Base-by-base conservation (phyloP, 176 grass and related monocot genomes). In the Pontederia paniculata region DNA sequence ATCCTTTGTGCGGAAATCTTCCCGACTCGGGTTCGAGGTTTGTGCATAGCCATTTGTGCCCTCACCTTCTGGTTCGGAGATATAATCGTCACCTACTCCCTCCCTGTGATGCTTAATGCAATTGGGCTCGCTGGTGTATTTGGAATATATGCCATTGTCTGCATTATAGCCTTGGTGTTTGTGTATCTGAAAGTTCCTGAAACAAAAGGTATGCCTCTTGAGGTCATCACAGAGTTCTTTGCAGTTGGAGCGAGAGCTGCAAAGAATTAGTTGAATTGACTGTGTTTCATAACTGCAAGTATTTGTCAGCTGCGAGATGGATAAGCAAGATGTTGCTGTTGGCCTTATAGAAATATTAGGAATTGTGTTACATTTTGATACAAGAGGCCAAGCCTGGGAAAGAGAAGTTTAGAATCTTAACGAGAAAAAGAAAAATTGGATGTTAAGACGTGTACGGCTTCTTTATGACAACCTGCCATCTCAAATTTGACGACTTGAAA, bases 211-310 rank as follows among this genome's bases (percentile, higher is more conserved):
- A 91, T 91, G 87, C 87, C 87, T 2, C 87, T 91, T 9, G 87
- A 91, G 65, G 87, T 91, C 61, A 91, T 91, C 62, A 82, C 82
- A 0, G 87, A 91, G 55, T 91, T 91, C 66, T 91, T 91, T 23
- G 72, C 87, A 0, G 75, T 91, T 51, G 87, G 87, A 43, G 68
- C 77, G 2, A 77, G 28, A 37, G 28, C 28, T 0, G 28, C 28
- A 37, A 37, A 37, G 28, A 37, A 37, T 37, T 37, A 37, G 28
- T 37, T 6, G 7, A 37, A 37, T 37, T 37, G n/a, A 37, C 28
- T 37, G 28, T 37, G 28, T 37, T 37, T 2, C 28, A 6, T 37
- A 37, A 37, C 28, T 37, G 28, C 28, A 37, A 37, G 28, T 37
- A 37, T 37, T 37, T 37, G 28, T 37, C 28, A 37, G 28, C 28